phyloP scores from a whole-genome alignment of 2,329 filamentous ascomycete species.

The Rhynchosporium secalis region DNA sequence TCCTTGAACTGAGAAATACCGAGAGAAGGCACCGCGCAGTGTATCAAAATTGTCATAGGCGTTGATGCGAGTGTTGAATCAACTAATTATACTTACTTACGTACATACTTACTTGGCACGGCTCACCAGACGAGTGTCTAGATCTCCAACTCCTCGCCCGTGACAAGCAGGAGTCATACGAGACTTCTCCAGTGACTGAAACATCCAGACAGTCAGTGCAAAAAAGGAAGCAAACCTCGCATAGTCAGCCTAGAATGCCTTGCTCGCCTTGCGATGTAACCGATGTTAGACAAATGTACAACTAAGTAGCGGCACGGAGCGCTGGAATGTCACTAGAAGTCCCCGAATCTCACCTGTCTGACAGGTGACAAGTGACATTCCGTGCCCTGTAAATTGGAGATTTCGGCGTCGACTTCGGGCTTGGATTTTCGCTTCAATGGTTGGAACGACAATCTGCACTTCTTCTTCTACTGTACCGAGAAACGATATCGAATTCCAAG shows the following conservation, averaged over 20 bases:
- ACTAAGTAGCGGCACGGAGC: neutral
- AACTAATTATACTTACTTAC: too few relatives aligned
- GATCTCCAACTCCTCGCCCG: too few relatives aligned
- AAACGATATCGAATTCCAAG: neutral
- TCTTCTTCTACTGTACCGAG: neutral
- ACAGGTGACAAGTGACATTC: neutral
- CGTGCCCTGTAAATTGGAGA: neutral
- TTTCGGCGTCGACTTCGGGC: neutral
- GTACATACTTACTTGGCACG: too few relatives aligned
- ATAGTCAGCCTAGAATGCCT: conserved; percentile 4
- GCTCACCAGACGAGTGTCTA: too few relatives aligned
- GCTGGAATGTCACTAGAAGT: conserved; percentile 1
- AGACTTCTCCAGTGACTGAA: neutral
- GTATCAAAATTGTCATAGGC: too few relatives aligned
- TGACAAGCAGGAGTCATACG: too few relatives aligned
- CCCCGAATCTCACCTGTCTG: neutral
- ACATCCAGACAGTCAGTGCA: neutral
- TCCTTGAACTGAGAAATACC: too few relatives aligned
- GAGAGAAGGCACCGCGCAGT: too few relatives aligned
- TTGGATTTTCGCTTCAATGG: neutral
- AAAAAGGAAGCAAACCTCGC: neutral
- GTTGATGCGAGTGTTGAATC: too few relatives aligned
- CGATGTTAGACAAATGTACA: conserved; percentile 1
- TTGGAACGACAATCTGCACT: neutral
- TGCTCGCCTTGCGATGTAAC: neutral